phyloP scores from a whole-genome alignment of 1,139 yeast species.

The Suhomyces terraborum region DNA sequence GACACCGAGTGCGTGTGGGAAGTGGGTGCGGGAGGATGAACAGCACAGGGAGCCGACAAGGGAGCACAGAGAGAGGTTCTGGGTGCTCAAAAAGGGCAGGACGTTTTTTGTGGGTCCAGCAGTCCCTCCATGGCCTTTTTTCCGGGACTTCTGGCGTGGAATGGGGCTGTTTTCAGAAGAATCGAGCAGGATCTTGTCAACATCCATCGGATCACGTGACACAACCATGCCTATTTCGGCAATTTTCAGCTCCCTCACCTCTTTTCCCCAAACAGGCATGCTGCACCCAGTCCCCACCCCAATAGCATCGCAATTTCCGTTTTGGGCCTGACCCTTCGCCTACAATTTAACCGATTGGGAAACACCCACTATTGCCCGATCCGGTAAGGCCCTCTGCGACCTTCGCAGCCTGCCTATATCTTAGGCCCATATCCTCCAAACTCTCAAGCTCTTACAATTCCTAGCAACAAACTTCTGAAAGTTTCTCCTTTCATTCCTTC shows the following conservation, averaged over 20 bases:
- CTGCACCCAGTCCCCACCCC: constrained; percentile 5
- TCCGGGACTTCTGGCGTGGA: neutral
- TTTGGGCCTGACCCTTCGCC: constrained; percentile 1
- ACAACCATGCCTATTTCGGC: constrained; percentile 2
- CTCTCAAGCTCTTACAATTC: constrained; percentile 3
- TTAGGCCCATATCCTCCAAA: constrained; percentile 8
- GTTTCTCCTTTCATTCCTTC: constrained; percentile 14
- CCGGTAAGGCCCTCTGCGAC: constrained; percentile 11
- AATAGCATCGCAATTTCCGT: constrained; percentile 8
- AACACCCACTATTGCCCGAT: constrained; percentile 13
- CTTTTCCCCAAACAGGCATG: constrained; percentile 13
- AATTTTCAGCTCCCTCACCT: neutral
- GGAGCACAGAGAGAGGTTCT: neutral
- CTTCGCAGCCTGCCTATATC: constrained; percentile 11
- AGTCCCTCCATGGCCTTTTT: no score
- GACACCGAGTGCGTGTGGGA: neutral
- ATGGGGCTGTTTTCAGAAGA: neutral
- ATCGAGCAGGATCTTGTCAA: no score
- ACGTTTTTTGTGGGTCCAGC: no score
- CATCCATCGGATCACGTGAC: neutral
- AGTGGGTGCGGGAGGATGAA: no score
- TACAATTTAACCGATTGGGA: constrained; percentile 14
- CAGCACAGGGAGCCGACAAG: no score
- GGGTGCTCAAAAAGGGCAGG: neutral
- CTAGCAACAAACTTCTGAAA: constrained; percentile 7